A percentile compares a stretch with the other conserved stretches of the same genome.
phyloP scores from a whole-genome alignment of 768 basidiomycete genomes.

The Xerocomus brunneocitrinus region DNA sequence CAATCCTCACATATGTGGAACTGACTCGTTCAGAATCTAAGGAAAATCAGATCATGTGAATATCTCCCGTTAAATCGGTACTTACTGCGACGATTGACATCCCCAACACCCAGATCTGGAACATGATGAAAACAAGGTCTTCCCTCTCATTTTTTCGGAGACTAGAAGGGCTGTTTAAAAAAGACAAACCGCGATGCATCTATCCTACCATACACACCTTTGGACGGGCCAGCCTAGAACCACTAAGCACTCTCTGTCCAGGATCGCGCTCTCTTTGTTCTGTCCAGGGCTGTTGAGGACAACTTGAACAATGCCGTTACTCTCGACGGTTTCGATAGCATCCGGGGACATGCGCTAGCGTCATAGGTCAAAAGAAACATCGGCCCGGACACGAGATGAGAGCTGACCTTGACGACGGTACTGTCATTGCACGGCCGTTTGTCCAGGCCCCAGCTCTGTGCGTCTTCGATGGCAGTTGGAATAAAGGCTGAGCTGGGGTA shows the following conservation, averaged over 20 bases:
- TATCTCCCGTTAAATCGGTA: slow-evolving; percentile 19
- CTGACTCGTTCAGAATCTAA: slow-evolving; percentile 63
- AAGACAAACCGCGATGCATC: not conserved
- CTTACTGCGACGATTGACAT: slow-evolving; percentile 65
- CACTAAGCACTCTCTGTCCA: slow-evolving; percentile 49
- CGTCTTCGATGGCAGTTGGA: not conserved
- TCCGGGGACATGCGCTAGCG: slow-evolving; percentile 12
- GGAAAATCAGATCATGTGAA: not conserved
- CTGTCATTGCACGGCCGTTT: not conserved
- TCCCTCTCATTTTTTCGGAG: slow-evolving; percentile 71
- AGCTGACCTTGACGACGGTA: slow-evolving; percentile 1
- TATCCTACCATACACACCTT: slow-evolving; percentile 42
- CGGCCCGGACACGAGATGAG: not conserved
- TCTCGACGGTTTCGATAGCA: slow-evolving; percentile 27
- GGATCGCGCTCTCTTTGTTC: slow-evolving; percentile 31
- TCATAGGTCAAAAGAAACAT: slow-evolving; percentile 3
- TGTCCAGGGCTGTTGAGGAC: slow-evolving; percentile 33
- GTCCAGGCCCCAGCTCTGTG: not conserved
- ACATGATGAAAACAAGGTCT: slow-evolving; percentile 71
- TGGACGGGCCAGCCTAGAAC: slow-evolving; percentile 68
- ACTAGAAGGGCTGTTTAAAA: slow-evolving; percentile 32
- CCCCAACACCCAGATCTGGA: slow-evolving; percentile 77
- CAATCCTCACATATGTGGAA: slow-evolving; percentile 56
- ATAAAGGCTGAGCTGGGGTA: not conserved
- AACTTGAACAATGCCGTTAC: slow-evolving; percentile 20